Base-by-base conservation (phyloP, 2,329 filamentous ascomycete species). In the Neophaeococcomyces aloes region DNA sequence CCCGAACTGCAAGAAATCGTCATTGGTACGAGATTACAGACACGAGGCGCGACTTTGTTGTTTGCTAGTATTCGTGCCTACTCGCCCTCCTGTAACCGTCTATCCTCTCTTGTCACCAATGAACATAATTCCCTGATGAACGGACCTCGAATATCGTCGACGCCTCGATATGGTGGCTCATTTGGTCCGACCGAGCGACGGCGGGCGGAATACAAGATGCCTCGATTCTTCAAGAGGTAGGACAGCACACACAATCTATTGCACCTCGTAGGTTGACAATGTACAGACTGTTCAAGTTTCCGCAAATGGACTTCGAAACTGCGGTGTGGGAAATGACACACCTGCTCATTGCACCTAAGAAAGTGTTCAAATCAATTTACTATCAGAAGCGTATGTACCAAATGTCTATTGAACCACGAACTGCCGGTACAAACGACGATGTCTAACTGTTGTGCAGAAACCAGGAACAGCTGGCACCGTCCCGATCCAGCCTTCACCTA, bases 301-400 rank as follows among this genome's bases (percentile, higher is more conserved):
- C 78, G 8, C 78, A 81, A 54, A 82, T 83, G 79, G 79, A 83
- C 66, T 83, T 83, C 58, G 79, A 83, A 59, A 80, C 81, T 70
- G 79, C 79, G 15, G 74, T 81, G 53, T 83, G 79, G 79, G 79
- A 83, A 61, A 82, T 83, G 74, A 79, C 76, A 49, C 76, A 73
- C 55, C 66, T 83, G 42, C 68, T 83, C 51, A 76, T 82, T 57
- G 75, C 78, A 25, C 79, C 79, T 0, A 82, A 81, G 65, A 81
- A 81, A 59, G 79, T 83, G 39, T 83, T 83, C 60, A 69, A 79
- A 49, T 79, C 76, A 34, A 81, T 82, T 61, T 82, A 81, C 61
- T 81, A 82, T 56, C 78, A 82, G 63, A 55, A 55, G 41, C 53
- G 77, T 79, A 63, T 53, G 70, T 63, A 14, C 23, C n/a, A 19